A percentile compares a stretch with the other conserved stretches of the same genome.
Evolutionary conservation across 768 basidiomycete species (phyloP).

Genomic region (Suillus plorans): DNA sequence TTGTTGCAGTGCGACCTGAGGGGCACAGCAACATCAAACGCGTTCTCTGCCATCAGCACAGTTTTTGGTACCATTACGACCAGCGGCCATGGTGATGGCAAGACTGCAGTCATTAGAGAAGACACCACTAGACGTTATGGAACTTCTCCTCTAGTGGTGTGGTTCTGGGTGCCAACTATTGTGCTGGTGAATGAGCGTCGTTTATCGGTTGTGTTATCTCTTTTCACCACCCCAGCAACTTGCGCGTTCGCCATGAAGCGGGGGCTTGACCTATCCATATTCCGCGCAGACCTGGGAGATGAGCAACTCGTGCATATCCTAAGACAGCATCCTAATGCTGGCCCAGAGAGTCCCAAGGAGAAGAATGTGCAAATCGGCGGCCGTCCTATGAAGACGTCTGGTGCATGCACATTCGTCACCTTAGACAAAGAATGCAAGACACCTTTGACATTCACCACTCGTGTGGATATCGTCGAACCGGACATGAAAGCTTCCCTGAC

Average conservation of each 20-base stretch:
- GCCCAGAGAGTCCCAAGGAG: slow-evolving; percentile 9
- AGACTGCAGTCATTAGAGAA: slow-evolving; percentile 12
- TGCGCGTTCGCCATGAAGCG: slow-evolving; percentile 7
- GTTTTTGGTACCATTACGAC: slow-evolving; percentile 21
- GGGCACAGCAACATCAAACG: slow-evolving; percentile 5
- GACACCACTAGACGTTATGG: slow-evolving; percentile 19
- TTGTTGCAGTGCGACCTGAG: slow-evolving; percentile 22
- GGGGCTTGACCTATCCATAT: neutral
- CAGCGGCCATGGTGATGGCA: slow-evolving; percentile 19
- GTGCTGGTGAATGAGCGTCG: slow-evolving; percentile 13
- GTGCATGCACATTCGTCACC: slow-evolving; percentile 1
- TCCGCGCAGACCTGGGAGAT: neutral
- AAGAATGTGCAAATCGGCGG: slow-evolving; percentile 15
- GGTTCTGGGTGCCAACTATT: slow-evolving; percentile 16
- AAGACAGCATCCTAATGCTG: slow-evolving; percentile 13
- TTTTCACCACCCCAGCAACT: slow-evolving; percentile 16
- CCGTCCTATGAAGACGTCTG: neutral
- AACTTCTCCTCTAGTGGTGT: slow-evolving; percentile 20
- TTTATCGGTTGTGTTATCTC: slow-evolving; percentile 16
- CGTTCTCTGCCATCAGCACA: slow-evolving; percentile 21
- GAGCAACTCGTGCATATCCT: neutral
- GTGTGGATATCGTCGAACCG: slow-evolving; percentile 24
- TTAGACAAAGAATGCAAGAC: slow-evolving; percentile 17
- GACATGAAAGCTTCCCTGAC: slow-evolving; percentile 16
- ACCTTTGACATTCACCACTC: slow-evolving; percentile 20